Evolutionary conservation across 148 eudicot genomes (phyloP).

Genomic region (Talinum fruticosum): DNA sequence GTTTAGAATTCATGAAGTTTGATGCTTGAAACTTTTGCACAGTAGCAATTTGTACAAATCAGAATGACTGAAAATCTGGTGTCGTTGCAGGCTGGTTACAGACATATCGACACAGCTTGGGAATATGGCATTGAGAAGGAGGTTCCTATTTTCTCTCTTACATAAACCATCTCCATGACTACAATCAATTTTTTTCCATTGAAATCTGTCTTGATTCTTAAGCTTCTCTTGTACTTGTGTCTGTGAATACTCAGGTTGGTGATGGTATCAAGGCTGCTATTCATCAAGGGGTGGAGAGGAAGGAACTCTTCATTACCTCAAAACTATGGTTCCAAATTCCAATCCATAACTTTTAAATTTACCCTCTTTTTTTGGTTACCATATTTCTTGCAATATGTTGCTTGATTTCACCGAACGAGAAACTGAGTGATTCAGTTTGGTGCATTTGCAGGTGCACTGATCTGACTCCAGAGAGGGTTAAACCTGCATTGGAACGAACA

Average conservation of each 20-base stretch:
- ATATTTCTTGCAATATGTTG: neutral
- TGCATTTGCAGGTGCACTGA: slow-evolving; percentile 49
- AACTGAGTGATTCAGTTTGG: neutral
- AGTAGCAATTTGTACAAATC: too few species aligned
- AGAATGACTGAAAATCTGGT: neutral
- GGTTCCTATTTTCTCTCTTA: neutral
- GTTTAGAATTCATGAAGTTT: too few species aligned
- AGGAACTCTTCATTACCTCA: slow-evolving; percentile 47
- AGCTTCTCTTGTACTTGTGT: neutral
- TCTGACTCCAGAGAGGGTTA: slow-evolving; percentile 48
- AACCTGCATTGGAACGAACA: slow-evolving; percentile 45
- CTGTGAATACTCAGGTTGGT: slow-evolving; percentile 39
- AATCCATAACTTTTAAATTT: neutral
- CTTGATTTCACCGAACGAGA: neutral
- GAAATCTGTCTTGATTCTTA: neutral
- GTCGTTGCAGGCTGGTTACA: slow-evolving; percentile 48
- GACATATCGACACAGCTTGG: slow-evolving; percentile 52
- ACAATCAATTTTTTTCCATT: neutral
- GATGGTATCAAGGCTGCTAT: slow-evolving; percentile 39
- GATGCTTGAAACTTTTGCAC: too few species aligned
- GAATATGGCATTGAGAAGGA: slow-evolving; percentile 2
- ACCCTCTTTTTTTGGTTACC: too few species aligned
- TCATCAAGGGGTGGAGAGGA: slow-evolving; percentile 48
- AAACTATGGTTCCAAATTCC: slow-evolving; percentile 43
- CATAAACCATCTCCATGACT: neutral